Base-by-base conservation (phyloP, 805 yeast species). In the Candida fluviatilis region DNA sequence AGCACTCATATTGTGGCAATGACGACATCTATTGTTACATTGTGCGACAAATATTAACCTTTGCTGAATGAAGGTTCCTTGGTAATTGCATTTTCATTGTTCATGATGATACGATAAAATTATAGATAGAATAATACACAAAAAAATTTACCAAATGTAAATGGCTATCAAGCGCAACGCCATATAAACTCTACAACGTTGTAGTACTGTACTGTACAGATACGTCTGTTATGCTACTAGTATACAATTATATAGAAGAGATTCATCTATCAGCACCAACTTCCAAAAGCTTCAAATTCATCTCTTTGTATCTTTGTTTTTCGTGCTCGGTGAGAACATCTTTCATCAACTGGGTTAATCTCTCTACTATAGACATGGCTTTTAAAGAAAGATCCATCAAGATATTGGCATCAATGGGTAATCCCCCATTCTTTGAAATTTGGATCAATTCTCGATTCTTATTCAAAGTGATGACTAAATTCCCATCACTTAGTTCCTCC, bases 401-500 rank as follows among this genome's bases (percentile, higher is more conserved):
- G 18, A 74, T 65, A 26, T 73, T 53, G 0, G 93, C 87, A 51
- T 86, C 90, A 47, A 91, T 77, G 5, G 90, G 85, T 33, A 85
- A 65, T 0, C 96, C 97, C 36, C 98, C 99, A 23, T 89, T 85
- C 54, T 91, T 93, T 31, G 84, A 74, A 19, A 93, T 71, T 57
- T 93, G 99, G 35, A 95, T 90, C 5, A 93, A 68, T 52, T 93
- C 99, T 48, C 91, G 76, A 55, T 91, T 91, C 49, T 84, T 87
- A 58, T 93, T 93, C 40, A 90, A 62, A 0, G 99, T 88, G 23
- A 93, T 78, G 1, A 95, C 86, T 61, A 91, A 69, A 2, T 78
- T 75, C 17, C 97, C 95, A 33, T 80, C 82, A 43, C 91, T 71
- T 15, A 88, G 60, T 13, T 71, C 58, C 54, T 90, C 96, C 60